Evolutionary conservation across 2,329 filamentous ascomycete genomes (phyloP).

Genomic region (Conoideocrella luteorostrata): DNA sequence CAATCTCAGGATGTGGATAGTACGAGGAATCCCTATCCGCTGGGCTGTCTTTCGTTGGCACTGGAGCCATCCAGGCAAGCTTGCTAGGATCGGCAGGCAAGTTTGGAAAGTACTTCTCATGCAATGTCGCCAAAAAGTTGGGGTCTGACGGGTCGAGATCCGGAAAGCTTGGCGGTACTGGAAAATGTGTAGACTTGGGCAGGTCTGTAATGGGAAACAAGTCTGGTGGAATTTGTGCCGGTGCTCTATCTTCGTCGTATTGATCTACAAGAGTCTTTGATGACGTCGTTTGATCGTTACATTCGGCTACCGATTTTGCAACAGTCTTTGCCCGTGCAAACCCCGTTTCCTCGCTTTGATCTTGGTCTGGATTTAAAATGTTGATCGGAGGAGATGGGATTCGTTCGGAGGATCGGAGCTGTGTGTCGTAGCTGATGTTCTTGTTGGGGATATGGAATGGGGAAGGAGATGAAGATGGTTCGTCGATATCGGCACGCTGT

Average conservation of each 20-base stretch:
- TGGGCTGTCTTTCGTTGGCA: slow-evolving; percentile 56
- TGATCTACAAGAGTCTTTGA: slow-evolving; percentile 22
- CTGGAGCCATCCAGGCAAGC: slow-evolving; percentile 81
- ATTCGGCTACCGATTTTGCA: background rate
- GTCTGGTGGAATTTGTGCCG: slow-evolving; percentile 33
- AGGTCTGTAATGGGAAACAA: slow-evolving; percentile 36
- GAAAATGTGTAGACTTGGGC: slow-evolving; percentile 54
- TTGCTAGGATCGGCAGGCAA: slow-evolving; percentile 79
- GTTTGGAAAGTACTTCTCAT: slow-evolving; percentile 88
- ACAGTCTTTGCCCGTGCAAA: background rate
- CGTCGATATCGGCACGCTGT: slow-evolving; percentile 68
- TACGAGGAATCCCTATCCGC: slow-evolving; percentile 71
- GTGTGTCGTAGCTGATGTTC: background rate
- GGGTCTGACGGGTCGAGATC: slow-evolving; percentile 79
- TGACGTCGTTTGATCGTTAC: background rate
- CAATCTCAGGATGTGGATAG: slow-evolving; percentile 69
- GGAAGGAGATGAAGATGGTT: slow-evolving; percentile 35
- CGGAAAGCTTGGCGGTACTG: slow-evolving; percentile 46
- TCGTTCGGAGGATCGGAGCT: background rate
- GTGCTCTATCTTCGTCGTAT: slow-evolving; percentile 37
- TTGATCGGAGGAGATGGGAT: background rate
- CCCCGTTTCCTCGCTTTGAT: background rate
- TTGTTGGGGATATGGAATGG: slow-evolving; percentile 31
- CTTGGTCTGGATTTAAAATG: background rate
- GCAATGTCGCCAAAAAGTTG: slow-evolving; percentile 76